Percentiles rank a stretch among this genome's conserved stretches.
These are phyloP conservation scores for Lunasporangiospora selenospora DNA, from an alignment of 192 early-diverging fungal genomes.

Conservation along the genomic window DNA sequence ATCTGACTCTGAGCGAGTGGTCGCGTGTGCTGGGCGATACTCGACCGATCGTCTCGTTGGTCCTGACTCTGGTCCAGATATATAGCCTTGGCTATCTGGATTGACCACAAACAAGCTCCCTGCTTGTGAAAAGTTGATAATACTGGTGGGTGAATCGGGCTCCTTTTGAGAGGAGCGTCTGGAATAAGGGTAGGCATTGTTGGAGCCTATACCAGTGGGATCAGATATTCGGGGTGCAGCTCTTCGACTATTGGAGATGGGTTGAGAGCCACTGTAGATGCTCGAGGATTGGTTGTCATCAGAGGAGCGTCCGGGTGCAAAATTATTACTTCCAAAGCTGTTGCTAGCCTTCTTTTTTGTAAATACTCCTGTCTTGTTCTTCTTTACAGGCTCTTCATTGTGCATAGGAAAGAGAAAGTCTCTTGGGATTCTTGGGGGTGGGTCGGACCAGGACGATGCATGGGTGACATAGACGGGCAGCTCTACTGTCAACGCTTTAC, in stretches of 20 bases:
- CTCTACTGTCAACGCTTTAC: slow-evolving; percentile 32
- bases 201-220: no score
- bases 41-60: no score
- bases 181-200: no score
- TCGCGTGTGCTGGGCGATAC: no score
- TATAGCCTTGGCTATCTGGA: slow-evolving; percentile 16
- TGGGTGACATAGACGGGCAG: slow-evolving; percentile 40
- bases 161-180: slow-evolving; percentile 30
- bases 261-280: no score
- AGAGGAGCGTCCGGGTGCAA: no score
- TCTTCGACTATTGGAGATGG: no score
- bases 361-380: slow-evolving; percentile 39
- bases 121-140: slow-evolving; percentile 41
- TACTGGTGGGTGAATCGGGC: slow-evolving; percentile 39
- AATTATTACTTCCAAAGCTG: slow-evolving; percentile 32
- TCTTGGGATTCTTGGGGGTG: slow-evolving; percentile 36
- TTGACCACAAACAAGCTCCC: slow-evolving; percentile 47
- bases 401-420: slow-evolving; percentile 39
- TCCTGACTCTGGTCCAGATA: neutral
- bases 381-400: slow-evolving; percentile 34
- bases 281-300: no score
- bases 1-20: neutral
- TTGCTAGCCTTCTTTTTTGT: slow-evolving; percentile 23
- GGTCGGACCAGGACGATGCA: slow-evolving; percentile 44
- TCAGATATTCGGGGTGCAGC: no score